Base-by-base conservation (phyloP, 2,329 filamentous ascomycete species). In the Amauroascus verrucosus region DNA sequence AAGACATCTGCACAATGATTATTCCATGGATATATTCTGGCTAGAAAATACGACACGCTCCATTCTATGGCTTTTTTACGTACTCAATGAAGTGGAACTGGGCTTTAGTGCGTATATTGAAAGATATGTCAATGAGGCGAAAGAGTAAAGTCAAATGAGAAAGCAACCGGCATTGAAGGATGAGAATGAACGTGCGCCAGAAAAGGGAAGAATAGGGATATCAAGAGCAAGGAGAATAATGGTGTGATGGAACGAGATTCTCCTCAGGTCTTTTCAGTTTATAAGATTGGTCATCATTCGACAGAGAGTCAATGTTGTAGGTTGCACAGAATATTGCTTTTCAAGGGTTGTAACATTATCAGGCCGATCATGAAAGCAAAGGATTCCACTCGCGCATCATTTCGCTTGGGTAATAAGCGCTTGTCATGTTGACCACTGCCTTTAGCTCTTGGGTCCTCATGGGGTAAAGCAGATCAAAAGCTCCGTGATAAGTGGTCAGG, bases 181-280 rank as follows among this genome's bases (percentile, higher is more conserved):
- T n/a, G n/a, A n/a, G n/a, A n/a, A n/a, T n/a, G n/a, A n/a, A n/a
- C n/a, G n/a, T n/a, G n/a, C n/a, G n/a, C 6, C 8, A 16, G 11
- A 43, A 26, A 24, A 24, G 8, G 13, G 8, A 22, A 24, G 20
- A 13, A 3, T 2, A 24, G 38, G 5, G 33, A 24, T 22, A 41
- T 24, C 6, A 22, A 18, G 24, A 24, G 6, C 3, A 22, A 41
- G 11, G 38, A 13, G 3, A 8, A 13, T 20, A 41, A 41, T 41
- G 18, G 24, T 13, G 18, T 26, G 2, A 43, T 20, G 20, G 6
- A 43, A 43, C 6, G 20, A n/a, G 16, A 13, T 32, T 44, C 38
- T 71, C 69, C 68, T 72, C 70, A 72, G 70, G 67, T 72, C 69
- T 72, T 71, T 70, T 71, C 66, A 71, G 66, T 72, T 70, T 68